Evolutionary conservation across 768 basidiomycete species (phyloP).

Genomic region (Megacollybia marginata): DNA sequence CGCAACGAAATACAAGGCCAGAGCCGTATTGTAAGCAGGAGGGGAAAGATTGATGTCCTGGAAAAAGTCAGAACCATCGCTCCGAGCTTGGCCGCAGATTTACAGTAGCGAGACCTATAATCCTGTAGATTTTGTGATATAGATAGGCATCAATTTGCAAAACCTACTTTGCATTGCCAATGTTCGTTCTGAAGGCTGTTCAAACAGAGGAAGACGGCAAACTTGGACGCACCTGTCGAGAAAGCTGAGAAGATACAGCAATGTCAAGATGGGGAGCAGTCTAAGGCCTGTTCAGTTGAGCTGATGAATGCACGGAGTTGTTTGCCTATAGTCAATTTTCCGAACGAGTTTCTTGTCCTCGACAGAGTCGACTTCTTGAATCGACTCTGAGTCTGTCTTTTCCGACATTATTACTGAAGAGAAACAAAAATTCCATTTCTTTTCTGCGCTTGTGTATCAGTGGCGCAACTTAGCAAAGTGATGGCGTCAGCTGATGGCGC

Average conservation of each 20-base stretch:
- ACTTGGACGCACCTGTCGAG: slow-evolving; percentile 18
- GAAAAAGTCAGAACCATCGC: not conserved
- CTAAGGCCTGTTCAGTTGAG: slow-evolving; percentile 7
- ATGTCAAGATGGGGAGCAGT: slow-evolving; percentile 31
- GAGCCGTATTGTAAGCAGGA: slow-evolving; percentile 47
- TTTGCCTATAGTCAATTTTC: slow-evolving; percentile 24
- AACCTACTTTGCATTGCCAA: slow-evolving; percentile 31
- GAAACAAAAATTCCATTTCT: too few species aligned
- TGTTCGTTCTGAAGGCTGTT: slow-evolving; percentile 20
- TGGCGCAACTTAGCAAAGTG: too few species aligned
- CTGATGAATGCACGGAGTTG: not conserved
- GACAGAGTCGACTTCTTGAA: not conserved
- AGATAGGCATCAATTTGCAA: not conserved
- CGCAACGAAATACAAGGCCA: slow-evolving; percentile 55
- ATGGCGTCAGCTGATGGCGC: too few species aligned
- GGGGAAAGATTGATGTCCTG: slow-evolving; percentile 46
- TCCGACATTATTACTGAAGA: too few species aligned
- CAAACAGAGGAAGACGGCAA: not conserved
- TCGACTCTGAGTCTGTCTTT: too few species aligned
- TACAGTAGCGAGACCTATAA: slow-evolving; percentile 45
- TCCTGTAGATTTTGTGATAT: slow-evolving; percentile 20
- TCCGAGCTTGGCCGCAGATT: slow-evolving; percentile 3
- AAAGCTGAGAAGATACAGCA: slow-evolving; percentile 33
- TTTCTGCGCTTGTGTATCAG: too few species aligned
- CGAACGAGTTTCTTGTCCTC: slow-evolving; percentile 19